Evolutionary conservation across 1,139 yeast genomes (phyloP), one percentile per base, ranked within the genome.

Genomic region (Kurtzmaniella quercitrusa): DNA sequence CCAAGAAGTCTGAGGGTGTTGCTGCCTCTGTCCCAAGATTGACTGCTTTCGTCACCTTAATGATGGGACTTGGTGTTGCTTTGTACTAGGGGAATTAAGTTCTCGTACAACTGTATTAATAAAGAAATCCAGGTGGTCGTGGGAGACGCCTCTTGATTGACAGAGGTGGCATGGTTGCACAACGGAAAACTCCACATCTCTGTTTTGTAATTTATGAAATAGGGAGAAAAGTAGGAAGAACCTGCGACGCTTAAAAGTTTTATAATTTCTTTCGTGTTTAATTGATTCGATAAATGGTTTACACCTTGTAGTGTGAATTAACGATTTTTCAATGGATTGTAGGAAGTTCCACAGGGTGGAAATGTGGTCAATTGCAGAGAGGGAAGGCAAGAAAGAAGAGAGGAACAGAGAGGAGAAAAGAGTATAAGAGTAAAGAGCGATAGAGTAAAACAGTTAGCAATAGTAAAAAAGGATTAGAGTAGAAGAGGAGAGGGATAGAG

Each of bases 1-100:
- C 43, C 44, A 53, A 54, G 43, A 55, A 50, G 38, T 54, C 62
- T 41, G 69, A 60, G 50, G 66, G 71, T 53, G 46, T 63, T 50
- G 38, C 54, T 44, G 46, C 38, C 40, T 43, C 57, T 48, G 59
- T 63, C 55, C 70, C 68, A 62, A 70, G 70, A 57, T 65, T 73
- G 48, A 68, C 74, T 51, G 69, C 85, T 46, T 55, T 82, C 53
- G 61, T 80, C 53, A 82, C 84, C 58, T 77, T 77, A 50, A 57
- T 81, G 49, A 84, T 81, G 58, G 86, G 86, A 54, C 62, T 79
- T 55, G 81, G 82, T 58, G 71, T 81, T 51, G 79, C 86, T 55
- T 68, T 85, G 58, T 77, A 82, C 68, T 85, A 79, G 29, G 17
- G 11, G 36, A 31, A n/a, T 27, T 21, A 8, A 21, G 23, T 8